Conservation (phyloP, 345 rosid species). For the Firmiana major region DNA sequence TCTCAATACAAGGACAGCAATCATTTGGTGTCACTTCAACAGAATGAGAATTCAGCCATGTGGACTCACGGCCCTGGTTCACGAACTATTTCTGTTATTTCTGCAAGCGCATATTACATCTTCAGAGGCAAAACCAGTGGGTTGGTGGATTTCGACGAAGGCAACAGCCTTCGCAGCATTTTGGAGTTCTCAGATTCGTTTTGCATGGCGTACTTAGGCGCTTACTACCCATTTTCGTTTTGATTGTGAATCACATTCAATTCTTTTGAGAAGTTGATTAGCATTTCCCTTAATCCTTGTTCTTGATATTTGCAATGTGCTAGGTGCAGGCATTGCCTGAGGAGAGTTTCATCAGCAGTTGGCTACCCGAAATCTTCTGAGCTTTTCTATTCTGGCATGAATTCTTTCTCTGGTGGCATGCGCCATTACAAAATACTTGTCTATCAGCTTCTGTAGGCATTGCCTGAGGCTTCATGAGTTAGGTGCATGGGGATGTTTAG, state of each 20-base stretch:
- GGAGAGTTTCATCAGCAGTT: neutral
- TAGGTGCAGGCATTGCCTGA: neutral
- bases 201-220: conserved; percentile 15
- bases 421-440: no score
- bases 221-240: conserved; percentile 12
- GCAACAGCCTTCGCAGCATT: conserved; percentile 88
- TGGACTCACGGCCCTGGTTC: conserved; percentile 86
- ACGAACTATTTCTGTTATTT: conserved; percentile 67
- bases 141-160: conserved; percentile 84
- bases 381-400: neutral
- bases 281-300: neutral
- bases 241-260: neutral
- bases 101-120: conserved; percentile 74
- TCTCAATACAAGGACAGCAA: conserved; percentile 74
- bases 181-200: conserved; percentile 47
- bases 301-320: neutral
- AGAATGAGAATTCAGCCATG: conserved; percentile 85
- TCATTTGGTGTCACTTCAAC: conserved; percentile 71
- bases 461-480: no score
- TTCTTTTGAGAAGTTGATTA: neutral
- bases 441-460: no score
- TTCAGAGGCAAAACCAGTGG: conserved; percentile 93
- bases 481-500: no score
- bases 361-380: neutral
- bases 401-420: no score